phyloP scores from a whole-genome alignment of 83 land plant species.

The Larix sibirica region DNA sequence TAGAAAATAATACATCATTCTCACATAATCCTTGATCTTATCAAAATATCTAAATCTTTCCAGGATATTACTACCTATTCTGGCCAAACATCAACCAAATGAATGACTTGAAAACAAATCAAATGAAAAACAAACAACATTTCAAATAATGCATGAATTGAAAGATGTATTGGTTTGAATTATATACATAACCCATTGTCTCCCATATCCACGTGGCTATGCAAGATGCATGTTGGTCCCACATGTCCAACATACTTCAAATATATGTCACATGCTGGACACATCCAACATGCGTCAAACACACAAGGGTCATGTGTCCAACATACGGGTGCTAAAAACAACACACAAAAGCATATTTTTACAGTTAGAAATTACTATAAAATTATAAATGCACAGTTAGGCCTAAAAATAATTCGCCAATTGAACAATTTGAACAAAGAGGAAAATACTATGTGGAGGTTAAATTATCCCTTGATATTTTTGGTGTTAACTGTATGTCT shows the following conservation, averaged over 20 bases:
- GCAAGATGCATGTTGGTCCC: neutral
- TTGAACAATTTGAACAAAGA: no score
- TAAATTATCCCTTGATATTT: no score
- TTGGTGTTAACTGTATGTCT: no score
- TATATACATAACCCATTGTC: neutral
- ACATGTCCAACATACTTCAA: neutral
- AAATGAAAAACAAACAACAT: neutral
- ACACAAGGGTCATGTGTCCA: no score
- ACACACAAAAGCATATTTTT: no score
- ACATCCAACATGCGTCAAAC: no score
- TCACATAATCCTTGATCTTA: neutral
- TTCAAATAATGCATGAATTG: neutral
- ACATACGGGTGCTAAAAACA: no score
- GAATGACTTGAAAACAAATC: neutral
- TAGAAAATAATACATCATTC: neutral
- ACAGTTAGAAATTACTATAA: no score
- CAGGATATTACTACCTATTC: constrained; percentile 29
- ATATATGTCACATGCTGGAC: no score
- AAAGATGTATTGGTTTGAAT: neutral
- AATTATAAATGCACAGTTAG: no score
- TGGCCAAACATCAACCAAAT: neutral
- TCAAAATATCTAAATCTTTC: neutral
- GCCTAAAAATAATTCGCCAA: no score
- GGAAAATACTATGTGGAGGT: no score
- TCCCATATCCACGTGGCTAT: neutral